Evolutionary conservation across 805 yeast genomes (phyloP).

Genomic region (Candida boleticola): DNA sequence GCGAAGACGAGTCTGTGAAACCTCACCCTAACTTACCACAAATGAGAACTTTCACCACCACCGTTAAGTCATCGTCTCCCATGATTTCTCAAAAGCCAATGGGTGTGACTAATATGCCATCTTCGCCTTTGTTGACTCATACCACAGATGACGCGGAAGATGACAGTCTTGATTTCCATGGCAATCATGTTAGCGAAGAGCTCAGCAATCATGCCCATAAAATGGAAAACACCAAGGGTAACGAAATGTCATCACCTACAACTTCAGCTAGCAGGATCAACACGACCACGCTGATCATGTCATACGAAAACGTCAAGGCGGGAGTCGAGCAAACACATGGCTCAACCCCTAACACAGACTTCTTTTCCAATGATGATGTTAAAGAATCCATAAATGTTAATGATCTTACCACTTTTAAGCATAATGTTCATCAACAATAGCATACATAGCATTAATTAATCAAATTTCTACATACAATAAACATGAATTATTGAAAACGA

Average conservation of each 20-base stretch:
- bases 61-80: conserved; percentile 21
- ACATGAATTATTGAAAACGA: no score
- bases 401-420: not conserved
- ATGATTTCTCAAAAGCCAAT: conserved; percentile 10
- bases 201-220: not conserved
- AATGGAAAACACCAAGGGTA: not conserved
- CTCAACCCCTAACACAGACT: conserved; percentile 28
- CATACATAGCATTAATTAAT: conserved; percentile 1
- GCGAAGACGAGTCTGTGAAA: conserved; percentile 9
- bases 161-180: not conserved
- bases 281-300: conserved; percentile 32
- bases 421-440: not conserved
- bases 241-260: conserved; percentile 27
- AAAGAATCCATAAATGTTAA: not conserved
- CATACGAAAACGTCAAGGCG: conserved; percentile 15
- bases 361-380: conserved; percentile 21
- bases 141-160: not conserved
- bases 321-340: conserved; percentile 11
- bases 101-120: conserved; percentile 35
- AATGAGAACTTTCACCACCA: conserved; percentile 26
- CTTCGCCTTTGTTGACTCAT: conserved; percentile 34
- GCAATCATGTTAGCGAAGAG: not conserved
- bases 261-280: conserved; percentile 34
- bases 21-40: conserved; percentile 28
- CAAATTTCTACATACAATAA: no score